phyloP scores from a whole-genome alignment of 2,329 filamentous ascomycete species.

The Cercospora sesami region DNA sequence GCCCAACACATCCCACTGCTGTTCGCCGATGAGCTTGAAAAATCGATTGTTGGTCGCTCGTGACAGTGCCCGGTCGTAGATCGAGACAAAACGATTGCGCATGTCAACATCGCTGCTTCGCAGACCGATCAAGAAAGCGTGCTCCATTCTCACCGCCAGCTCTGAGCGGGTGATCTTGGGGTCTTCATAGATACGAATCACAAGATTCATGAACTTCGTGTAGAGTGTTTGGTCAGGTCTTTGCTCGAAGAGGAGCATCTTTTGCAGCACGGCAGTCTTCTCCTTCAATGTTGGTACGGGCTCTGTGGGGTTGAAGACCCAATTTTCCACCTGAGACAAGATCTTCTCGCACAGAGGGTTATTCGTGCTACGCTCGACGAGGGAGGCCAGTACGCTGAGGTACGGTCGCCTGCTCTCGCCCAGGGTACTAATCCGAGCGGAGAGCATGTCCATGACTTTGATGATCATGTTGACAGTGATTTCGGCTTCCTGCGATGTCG shows the following conservation, averaged over 20 bases:
- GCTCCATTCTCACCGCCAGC: slow-evolving; percentile 93
- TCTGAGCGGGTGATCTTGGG: slow-evolving; percentile 93
- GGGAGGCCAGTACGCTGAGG: slow-evolving; percentile 86
- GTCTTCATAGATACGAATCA: slow-evolving; percentile 97
- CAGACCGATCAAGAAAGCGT: slow-evolving; percentile 95
- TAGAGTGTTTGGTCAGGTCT: slow-evolving; percentile 79
- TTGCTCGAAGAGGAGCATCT: slow-evolving; percentile 95
- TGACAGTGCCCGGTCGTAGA: slow-evolving; percentile 94
- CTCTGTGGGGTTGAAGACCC: slow-evolving; percentile 94
- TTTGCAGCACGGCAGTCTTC: slow-evolving; percentile 97
- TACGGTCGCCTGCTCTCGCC: slow-evolving; percentile 90
- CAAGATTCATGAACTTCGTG: slow-evolving; percentile 89
- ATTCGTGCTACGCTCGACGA: slow-evolving; percentile 93
- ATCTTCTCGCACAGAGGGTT: slow-evolving; percentile 87
- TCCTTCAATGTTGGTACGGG: slow-evolving; percentile 97
- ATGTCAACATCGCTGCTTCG: slow-evolving; percentile 92
- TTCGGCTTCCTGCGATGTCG: slow-evolving; percentile 75
- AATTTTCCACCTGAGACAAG: slow-evolving; percentile 86
- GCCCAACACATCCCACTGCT: slow-evolving; percentile 94
- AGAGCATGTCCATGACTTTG: slow-evolving; percentile 91
- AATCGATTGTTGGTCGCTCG: slow-evolving; percentile 85
- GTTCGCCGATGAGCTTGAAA: slow-evolving; percentile 82
- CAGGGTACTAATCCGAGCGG: slow-evolving; percentile 86
- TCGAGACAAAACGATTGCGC: slow-evolving; percentile 93
- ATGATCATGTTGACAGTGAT: slow-evolving; percentile 89